These are phyloP conservation scores for Rhizoclosmatium sp. DNA, from an alignment of 192 early-diverging fungal species.

Conservation along the genomic window DNA sequence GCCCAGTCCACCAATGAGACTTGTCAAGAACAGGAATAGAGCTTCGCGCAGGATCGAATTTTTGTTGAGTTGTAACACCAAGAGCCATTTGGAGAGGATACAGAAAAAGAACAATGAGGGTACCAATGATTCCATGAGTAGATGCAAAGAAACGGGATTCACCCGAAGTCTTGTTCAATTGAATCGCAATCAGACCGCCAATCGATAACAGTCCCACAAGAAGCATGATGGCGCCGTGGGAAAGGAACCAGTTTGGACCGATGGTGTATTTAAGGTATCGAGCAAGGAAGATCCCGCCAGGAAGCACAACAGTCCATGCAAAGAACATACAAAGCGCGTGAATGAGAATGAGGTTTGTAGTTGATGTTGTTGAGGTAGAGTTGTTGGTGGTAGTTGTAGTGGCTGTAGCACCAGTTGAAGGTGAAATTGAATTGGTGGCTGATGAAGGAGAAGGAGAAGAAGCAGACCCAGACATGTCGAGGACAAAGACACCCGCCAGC, in stretches of 20 bases:
- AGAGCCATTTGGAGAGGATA: conserved; percentile 41
- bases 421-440: background rate
- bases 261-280: conserved; percentile 45
- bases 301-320: conserved; percentile 44
- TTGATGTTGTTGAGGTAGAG: background rate
- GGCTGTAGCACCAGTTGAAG: background rate
- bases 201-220: conserved; percentile 17
- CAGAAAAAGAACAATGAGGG: background rate
- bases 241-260: conserved; percentile 44
- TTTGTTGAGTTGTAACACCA: conserved; percentile 39
- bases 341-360: conserved; percentile 27
- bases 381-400: background rate
- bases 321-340: conserved; percentile 45
- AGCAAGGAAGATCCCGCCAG: conserved; percentile 49
- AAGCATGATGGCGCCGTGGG: conserved; percentile 46
- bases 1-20: conserved; percentile 46
- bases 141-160: conserved; percentile 9
- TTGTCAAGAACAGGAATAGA: conserved; percentile 41
- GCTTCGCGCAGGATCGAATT: conserved; percentile 31
- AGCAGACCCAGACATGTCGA: background rate
- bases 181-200: conserved; percentile 35
- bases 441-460: background rate
- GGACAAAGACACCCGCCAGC: background rate
- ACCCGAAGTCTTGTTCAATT: conserved; percentile 13
- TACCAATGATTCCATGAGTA: conserved; percentile 34